These are phyloP conservation scores for Metarhizium anisopliae DNA, from an alignment of 2,329 filamentous ascomycete species.

Conservation along the genomic window DNA sequence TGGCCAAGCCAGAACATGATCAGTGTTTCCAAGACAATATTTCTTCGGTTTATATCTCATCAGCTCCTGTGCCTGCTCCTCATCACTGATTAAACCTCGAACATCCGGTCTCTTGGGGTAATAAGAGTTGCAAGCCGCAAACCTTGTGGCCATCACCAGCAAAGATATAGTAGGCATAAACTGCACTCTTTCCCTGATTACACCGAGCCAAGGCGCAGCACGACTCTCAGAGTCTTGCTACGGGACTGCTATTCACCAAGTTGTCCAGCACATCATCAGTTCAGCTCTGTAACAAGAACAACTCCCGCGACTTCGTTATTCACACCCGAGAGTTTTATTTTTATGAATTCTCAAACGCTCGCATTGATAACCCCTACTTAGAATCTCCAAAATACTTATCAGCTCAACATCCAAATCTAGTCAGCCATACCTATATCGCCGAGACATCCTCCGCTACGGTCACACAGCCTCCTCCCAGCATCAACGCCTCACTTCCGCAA, in stretches of 20 bases:
- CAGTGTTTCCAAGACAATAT: not conserved
- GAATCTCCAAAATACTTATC: too few relatives aligned
- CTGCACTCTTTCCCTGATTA: too few relatives aligned
- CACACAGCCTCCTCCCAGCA: not conserved
- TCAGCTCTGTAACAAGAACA: too few relatives aligned
- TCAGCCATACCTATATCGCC: not conserved
- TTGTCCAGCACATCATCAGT: not conserved
- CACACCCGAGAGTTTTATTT: too few relatives aligned
- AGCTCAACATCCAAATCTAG: not conserved
- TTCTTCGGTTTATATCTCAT: not conserved
- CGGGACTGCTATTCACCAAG: not conserved
- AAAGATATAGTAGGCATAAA: too few relatives aligned
- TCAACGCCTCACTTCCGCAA: not conserved
- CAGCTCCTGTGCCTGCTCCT: not conserved
- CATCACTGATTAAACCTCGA: not conserved
- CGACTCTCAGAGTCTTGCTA: not conserved
- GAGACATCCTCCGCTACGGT: not conserved
- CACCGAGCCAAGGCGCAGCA: too few relatives aligned
- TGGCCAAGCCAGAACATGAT: not conserved
- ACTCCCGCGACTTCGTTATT: too few relatives aligned
- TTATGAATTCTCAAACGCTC: too few relatives aligned
- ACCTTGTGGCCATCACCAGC: too few relatives aligned
- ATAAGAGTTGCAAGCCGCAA: too few relatives aligned
- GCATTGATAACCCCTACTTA: too few relatives aligned
- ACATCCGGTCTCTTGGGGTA: too few relatives aligned